These are phyloP conservation scores for Ophiostoma sp. DNA, from an alignment of 2,329 filamentous ascomycete genomes.

Conservation along the genomic window DNA sequence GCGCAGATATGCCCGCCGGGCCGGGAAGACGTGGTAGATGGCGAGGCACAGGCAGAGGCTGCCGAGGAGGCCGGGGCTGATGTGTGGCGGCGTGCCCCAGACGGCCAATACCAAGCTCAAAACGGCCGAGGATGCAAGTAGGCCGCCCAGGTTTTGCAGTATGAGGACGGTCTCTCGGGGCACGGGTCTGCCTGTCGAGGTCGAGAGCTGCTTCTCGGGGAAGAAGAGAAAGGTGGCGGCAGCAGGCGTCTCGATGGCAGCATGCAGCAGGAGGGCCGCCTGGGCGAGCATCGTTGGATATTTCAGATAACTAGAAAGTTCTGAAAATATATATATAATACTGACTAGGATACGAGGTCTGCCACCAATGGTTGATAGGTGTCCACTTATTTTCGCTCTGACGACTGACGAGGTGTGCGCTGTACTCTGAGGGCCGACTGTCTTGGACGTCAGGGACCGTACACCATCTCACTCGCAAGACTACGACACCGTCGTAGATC, in stretches of 20 bases:
- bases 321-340: no score
- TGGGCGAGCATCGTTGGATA: conserved; percentile 11
- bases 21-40: conserved; percentile 48
- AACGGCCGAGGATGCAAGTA: conserved; percentile 44
- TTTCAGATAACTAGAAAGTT: no score
- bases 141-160: conserved; percentile 44
- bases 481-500: background rate
- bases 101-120: conserved; percentile 38
- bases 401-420: background rate
- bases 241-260: conserved; percentile 32
- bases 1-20: conserved; percentile 39
- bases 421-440: background rate
- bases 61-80: conserved; percentile 28
- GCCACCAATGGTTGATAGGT: background rate
- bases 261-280: conserved; percentile 26
- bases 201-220: conserved; percentile 42
- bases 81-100: conserved; percentile 23
- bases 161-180: conserved; percentile 39
- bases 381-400: background rate
- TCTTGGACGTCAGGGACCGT: conserved; percentile 4
- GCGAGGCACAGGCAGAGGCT: conserved; percentile 40
- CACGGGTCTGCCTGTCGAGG: conserved; percentile 22
- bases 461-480: background rate
- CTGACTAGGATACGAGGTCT: background rate
- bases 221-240: conserved; percentile 43